Percentiles rank a stretch among this genome's conserved stretches.
These are phyloP conservation scores for Fusarium sambucinum DNA, from an alignment of 2,329 filamentous ascomycete genomes.

Conservation along the genomic window DNA sequence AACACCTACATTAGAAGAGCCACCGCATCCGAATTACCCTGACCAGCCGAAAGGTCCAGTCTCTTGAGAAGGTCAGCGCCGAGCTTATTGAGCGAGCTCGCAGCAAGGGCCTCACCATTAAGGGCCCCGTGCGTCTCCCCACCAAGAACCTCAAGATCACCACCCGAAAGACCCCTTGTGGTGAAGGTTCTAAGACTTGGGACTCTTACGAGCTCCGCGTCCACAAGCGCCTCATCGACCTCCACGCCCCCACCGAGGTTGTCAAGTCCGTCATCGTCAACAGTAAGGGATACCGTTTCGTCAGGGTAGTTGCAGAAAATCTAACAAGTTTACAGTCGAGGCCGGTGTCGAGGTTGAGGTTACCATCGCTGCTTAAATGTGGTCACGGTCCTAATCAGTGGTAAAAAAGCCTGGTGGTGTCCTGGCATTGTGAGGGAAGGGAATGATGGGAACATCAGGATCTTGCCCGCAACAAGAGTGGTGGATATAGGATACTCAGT, in stretches of 20 bases:
- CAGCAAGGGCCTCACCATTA: slow-evolving; percentile 97
- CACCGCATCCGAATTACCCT: slow-evolving; percentile 99
- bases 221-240: slow-evolving; percentile 97
- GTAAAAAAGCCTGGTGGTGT: slow-evolving; percentile 10
- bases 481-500: slow-evolving; percentile 39
- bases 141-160: slow-evolving; percentile 97
- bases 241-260: slow-evolving; percentile 97
- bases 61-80: slow-evolving; percentile 97
- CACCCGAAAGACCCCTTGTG: slow-evolving; percentile 98
- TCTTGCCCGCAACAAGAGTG: slow-evolving; percentile 34
- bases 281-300: slow-evolving; percentile 55
- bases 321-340: slow-evolving; percentile 65
- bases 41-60: slow-evolving; percentile 91
- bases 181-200: slow-evolving; percentile 99
- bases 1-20: slow-evolving; percentile 73
- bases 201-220: slow-evolving; percentile 99
- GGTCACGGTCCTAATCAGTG: slow-evolving; percentile 19
- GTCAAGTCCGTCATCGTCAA: slow-evolving; percentile 98
- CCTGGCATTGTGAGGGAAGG: slow-evolving; percentile 43
- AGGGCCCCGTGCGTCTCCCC: slow-evolving; percentile 96
- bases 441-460: slow-evolving; percentile 37
- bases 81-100: slow-evolving; percentile 99
- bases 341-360: slow-evolving; percentile 94
- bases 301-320: background rate
- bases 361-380: slow-evolving; percentile 77